Conservation (phyloP, 345 rosid species). For the Eucalyptus curtisii region DNA sequence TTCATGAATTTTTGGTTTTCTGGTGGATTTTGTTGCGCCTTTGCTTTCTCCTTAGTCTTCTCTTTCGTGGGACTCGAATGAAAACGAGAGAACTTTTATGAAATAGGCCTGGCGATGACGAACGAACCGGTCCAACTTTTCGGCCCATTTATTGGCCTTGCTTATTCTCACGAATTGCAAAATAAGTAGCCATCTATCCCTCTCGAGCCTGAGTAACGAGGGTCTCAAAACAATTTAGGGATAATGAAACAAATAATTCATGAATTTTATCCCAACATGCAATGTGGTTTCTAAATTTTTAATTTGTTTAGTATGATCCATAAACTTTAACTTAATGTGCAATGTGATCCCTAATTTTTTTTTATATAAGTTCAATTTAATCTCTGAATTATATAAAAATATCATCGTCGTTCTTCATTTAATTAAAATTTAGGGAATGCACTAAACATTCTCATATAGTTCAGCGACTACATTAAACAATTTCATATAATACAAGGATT, state of each 20-base stretch:
- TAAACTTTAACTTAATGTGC: fast-evolving
- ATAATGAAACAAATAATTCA: no score
- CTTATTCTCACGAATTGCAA: background rate
- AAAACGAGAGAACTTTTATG: background rate
- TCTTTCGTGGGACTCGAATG: background rate
- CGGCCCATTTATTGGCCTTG: background rate
- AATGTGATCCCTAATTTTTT: fast-evolving
- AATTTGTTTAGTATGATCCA: fast-evolving
- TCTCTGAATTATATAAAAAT: no score
- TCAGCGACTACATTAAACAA: fast-evolving
- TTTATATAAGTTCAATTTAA: no score
- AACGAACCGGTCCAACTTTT: background rate
- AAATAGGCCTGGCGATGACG: background rate
- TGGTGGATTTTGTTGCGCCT: background rate
- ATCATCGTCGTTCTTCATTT: no score
- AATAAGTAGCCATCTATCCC: background rate
- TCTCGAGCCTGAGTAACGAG: background rate
- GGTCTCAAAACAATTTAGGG: background rate
- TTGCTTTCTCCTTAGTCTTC: background rate
- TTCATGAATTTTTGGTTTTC: background rate
- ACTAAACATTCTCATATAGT: fast-evolving
- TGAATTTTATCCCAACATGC: fast-evolving
- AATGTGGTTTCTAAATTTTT: no score
- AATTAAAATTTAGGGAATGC: no score
- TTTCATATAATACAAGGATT: fast-evolving